A percentile compares a stretch with the other conserved stretches of the same genome.
Conservation (phyloP, 345 rosid genomes). For the Eucalyptus decipiens region DNA sequence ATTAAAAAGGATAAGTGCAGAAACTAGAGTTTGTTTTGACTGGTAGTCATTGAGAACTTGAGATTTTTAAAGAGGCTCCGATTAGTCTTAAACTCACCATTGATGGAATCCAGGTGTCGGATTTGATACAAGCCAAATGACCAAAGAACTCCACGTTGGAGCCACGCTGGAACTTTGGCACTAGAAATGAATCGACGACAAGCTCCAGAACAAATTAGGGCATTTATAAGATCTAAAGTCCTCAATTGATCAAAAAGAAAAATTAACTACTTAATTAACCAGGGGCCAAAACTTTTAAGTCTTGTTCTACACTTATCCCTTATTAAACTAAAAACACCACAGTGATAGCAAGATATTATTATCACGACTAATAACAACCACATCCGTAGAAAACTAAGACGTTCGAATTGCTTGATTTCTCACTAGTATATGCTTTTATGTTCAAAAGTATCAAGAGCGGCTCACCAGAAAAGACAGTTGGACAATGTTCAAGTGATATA, state of each 20-base stretch:
- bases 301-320: background rate
- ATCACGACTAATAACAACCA: background rate
- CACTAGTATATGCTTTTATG: background rate
- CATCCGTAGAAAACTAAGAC: background rate
- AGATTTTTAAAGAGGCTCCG: background rate
- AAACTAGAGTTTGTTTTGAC: background rate
- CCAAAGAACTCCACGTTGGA: background rate
- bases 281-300: background rate
- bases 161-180: background rate
- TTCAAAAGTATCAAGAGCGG: background rate
- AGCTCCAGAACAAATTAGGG: background rate
- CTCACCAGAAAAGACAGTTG: background rate
- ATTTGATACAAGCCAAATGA: background rate
- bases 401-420: background rate
- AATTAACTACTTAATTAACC: background rate
- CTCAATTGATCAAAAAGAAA: background rate
- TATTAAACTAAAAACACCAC: background rate
- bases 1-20: background rate
- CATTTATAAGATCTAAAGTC: background rate
- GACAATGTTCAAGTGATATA: background rate
- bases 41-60: background rate
- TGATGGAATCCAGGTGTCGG: background rate
- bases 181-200: background rate
- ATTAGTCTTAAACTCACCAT: background rate
- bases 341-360: background rate